A percentile compares a stretch with the other conserved stretches of the same genome.
Evolutionary conservation across 306 rosid genomes (phyloP).

Genomic region (Citrullus mucosospermus): DNA sequence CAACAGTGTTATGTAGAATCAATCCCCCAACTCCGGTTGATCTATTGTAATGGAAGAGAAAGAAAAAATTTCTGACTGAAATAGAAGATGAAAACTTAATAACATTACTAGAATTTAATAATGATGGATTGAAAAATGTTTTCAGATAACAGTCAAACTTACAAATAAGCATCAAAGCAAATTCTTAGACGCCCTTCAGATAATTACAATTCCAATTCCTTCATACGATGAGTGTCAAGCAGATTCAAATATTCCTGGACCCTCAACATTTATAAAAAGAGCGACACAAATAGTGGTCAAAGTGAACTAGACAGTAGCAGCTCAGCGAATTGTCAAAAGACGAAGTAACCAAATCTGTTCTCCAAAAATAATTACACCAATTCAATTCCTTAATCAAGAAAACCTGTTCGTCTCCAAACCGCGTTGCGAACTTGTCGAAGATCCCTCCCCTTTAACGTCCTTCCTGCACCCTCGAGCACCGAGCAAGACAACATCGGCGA

Average conservation of each 20-base stretch:
- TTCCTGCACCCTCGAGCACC: constrained; percentile 72
- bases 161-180: background rate
- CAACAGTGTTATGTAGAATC: background rate
- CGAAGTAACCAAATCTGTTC: background rate
- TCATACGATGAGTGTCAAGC: constrained; percentile 4
- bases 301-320: background rate
- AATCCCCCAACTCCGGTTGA: background rate
- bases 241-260: constrained; percentile 7
- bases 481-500: constrained; percentile 51
- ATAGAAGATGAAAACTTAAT: background rate
- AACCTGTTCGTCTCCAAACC: constrained; percentile 70
- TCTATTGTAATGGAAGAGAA: background rate
- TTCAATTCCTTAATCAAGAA: constrained; percentile 33
- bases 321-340: background rate
- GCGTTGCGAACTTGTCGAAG: constrained; percentile 70
- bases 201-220: background rate
- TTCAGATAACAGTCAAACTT: background rate
- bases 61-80: background rate
- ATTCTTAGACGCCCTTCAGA: background rate
- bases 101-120: background rate
- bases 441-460: constrained; percentile 61
- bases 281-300: constrained; percentile 3
- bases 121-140: background rate
- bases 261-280: background rate
- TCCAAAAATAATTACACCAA: constrained; percentile 4